Evolutionary conservation across 345 rosid species (phyloP).

Genomic region (Salix caprea): DNA sequence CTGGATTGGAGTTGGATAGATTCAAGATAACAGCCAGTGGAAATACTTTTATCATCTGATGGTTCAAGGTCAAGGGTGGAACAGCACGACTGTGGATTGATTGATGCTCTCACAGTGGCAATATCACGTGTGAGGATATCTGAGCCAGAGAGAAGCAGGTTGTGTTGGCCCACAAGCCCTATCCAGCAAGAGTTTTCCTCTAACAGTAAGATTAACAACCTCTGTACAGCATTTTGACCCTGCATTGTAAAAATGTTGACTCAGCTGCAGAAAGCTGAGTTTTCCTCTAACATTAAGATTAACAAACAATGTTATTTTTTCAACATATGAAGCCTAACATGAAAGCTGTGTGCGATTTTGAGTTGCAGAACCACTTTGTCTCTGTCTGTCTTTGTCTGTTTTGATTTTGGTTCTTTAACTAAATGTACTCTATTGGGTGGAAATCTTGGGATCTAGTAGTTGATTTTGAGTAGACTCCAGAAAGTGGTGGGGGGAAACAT

Average conservation of each 20-base stretch:
- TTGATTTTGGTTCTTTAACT: background rate
- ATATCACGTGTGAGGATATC: slow-evolving; percentile 17
- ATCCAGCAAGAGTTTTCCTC: slow-evolving; percentile 12
- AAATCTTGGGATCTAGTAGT: background rate
- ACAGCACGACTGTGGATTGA: slow-evolving; percentile 13
- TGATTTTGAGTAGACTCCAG: background rate
- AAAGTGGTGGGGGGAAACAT: background rate
- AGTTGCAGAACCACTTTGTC: background rate
- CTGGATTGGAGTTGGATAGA: slow-evolving; percentile 1
- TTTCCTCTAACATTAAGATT: too few species aligned
- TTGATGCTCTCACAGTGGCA: slow-evolving; percentile 9
- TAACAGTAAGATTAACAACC: slow-evolving; percentile 16
- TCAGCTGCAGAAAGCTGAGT: background rate
- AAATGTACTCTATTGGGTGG: background rate
- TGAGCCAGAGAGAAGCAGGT: slow-evolving; percentile 15
- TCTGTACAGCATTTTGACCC: slow-evolving; percentile 17
- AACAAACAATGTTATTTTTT: background rate
- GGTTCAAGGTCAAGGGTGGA: slow-evolving; percentile 6
- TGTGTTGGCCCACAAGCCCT: slow-evolving; percentile 4
- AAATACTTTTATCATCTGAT: slow-evolving; percentile 4
- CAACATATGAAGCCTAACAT: too few species aligned
- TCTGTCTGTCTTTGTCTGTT: background rate
- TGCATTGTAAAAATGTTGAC: background rate
- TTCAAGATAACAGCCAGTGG: background rate
- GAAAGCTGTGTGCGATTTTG: background rate